Evolutionary conservation across 2,329 filamentous ascomycete genomes (phyloP), one percentile per base, ranked within the genome.

Genomic region (Pestalotiopsis sp.): DNA sequence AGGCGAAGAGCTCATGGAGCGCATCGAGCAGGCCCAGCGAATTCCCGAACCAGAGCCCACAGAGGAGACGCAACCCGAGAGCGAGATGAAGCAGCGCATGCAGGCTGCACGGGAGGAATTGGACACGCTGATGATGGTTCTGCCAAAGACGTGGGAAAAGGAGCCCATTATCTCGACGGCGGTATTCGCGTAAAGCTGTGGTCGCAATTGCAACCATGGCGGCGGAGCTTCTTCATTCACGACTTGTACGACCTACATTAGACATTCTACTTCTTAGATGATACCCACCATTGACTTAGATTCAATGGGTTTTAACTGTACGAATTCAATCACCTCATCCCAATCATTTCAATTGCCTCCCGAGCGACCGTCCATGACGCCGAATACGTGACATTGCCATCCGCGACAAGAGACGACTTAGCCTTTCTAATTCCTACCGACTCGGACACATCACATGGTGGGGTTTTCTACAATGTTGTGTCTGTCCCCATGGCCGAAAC

Each of bases 81-180:
- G 73, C 57, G 72, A 63, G 4, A 72, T 72, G 69, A 78, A 77
- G 72, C 75, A 75, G 70, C 74, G 76, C 14, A 76, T 76, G 69
- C 70, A 77, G 57, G 75, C 71, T 7, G 77, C 77, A 14, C 76
- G 73, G 27, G 74, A 76, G 55, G 77, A 79, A 66, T 68, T 78
- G 49, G 72, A 76, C 12, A 77, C 75, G 2, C 69, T 79, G 59
- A 74, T 75, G 72, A 72, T 71, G 74, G 73, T 78, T 25, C 68
- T 78, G 64, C 73, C 75, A n/a, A 72, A 65, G 9, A 69, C 71
- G 59, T 79, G 76, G 76, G 73, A 76, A 66, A 75, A 72, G 68
- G 74, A 75, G 58, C 76, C 76, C 31, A 63, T 64, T 17, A 67
- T 79, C 23, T 75, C 75, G 31, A 78, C 77, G n/a, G 77, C 75